Evolutionary conservation across 2,329 filamentous ascomycete species (phyloP).

Genomic region (Botrytis pseudocinerea): DNA sequence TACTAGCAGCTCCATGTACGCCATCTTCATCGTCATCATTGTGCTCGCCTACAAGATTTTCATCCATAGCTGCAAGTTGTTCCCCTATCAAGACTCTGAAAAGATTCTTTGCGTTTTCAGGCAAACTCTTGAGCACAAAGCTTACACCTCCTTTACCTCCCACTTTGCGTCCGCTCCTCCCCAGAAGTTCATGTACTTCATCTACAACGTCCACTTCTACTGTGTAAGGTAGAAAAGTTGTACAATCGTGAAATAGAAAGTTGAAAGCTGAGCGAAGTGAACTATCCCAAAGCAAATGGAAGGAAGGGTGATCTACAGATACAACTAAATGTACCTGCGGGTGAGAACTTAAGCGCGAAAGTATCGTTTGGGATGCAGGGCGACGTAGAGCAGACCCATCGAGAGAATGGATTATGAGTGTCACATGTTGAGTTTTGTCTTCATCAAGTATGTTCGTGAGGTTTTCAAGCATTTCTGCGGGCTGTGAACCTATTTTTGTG

Average conservation of each 20-base stretch:
- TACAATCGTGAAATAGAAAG: slow-evolving; percentile 91
- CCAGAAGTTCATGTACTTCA: slow-evolving; percentile 83
- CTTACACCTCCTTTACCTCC: slow-evolving; percentile 89
- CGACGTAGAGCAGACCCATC: slow-evolving; percentile 78
- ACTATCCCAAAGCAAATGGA: slow-evolving; percentile 86
- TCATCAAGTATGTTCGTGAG: slow-evolving; percentile 62
- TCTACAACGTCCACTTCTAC: slow-evolving; percentile 83
- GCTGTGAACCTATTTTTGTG: slow-evolving; percentile 50
- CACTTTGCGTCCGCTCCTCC: slow-evolving; percentile 74
- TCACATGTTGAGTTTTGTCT: slow-evolving; percentile 51
- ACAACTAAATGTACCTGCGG: slow-evolving; percentile 71
- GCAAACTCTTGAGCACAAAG: slow-evolving; percentile 86
- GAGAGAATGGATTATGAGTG: slow-evolving; percentile 80
- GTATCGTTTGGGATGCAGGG: slow-evolving; percentile 65
- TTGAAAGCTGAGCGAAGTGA: slow-evolving; percentile 79
- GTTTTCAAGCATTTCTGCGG: slow-evolving; percentile 66
- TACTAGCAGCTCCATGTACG: slow-evolving; percentile 31
- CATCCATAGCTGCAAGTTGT: slow-evolving; percentile 70
- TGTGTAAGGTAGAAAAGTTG: slow-evolving; percentile 76
- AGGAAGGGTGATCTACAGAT: slow-evolving; percentile 85
- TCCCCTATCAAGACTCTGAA: slow-evolving; percentile 85
- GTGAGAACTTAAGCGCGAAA: slow-evolving; percentile 76
- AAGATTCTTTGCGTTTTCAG: slow-evolving; percentile 86
- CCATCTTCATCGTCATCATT: slow-evolving; percentile 48
- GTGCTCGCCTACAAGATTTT: slow-evolving; percentile 45